These are phyloP conservation scores for Lasiosphaeria ovina DNA, from an alignment of 495 filamentous ascomycete species.

Conservation along the genomic window DNA sequence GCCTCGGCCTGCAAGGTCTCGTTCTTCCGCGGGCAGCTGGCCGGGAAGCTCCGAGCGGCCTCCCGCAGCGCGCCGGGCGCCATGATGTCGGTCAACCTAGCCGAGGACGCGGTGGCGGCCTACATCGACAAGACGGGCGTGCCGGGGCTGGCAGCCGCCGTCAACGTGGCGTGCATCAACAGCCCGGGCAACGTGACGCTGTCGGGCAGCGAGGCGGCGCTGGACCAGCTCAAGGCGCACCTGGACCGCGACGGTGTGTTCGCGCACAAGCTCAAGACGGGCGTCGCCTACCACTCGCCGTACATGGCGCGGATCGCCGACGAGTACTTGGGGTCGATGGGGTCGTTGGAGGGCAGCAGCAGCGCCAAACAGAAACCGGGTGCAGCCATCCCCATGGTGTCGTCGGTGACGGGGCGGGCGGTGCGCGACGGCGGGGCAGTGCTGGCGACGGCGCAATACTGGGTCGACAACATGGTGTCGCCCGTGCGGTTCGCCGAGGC, in stretches of 20 bases:
- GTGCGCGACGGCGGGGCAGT: slow-evolving; percentile 9
- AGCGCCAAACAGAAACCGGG: background rate
- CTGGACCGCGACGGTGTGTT: slow-evolving; percentile 42
- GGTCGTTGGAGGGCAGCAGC: slow-evolving; percentile 12
- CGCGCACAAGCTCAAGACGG: slow-evolving; percentile 39
- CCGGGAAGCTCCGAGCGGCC: slow-evolving; percentile 22
- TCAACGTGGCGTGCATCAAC: slow-evolving; percentile 47
- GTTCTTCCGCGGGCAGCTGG: slow-evolving; percentile 37
- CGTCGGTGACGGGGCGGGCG: slow-evolving; percentile 35
- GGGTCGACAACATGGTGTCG: slow-evolving; percentile 46
- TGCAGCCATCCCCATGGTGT: slow-evolving; percentile 29
- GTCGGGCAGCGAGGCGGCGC: slow-evolving; percentile 34
- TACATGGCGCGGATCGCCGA: slow-evolving; percentile 37
- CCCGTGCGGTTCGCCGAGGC: slow-evolving; percentile 46
- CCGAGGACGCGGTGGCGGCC: slow-evolving; percentile 20
- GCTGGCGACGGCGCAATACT: slow-evolving; percentile 33
- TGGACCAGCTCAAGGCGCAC: slow-evolving; percentile 34
- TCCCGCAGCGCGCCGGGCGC: slow-evolving; percentile 26
- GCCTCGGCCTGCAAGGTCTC: slow-evolving; percentile 49
- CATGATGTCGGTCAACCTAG: slow-evolving; percentile 46
- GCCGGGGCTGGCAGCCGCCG: slow-evolving; percentile 1
- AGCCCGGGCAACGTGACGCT: slow-evolving; percentile 46
- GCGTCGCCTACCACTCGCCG: slow-evolving; percentile 43
- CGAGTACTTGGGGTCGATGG: slow-evolving; percentile 33
- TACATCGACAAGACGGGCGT: slow-evolving; percentile 25